These are phyloP conservation scores for Phialocephala subalpina DNA, from an alignment of 2,329 filamentous ascomycete genomes.

Conservation along the genomic window DNA sequence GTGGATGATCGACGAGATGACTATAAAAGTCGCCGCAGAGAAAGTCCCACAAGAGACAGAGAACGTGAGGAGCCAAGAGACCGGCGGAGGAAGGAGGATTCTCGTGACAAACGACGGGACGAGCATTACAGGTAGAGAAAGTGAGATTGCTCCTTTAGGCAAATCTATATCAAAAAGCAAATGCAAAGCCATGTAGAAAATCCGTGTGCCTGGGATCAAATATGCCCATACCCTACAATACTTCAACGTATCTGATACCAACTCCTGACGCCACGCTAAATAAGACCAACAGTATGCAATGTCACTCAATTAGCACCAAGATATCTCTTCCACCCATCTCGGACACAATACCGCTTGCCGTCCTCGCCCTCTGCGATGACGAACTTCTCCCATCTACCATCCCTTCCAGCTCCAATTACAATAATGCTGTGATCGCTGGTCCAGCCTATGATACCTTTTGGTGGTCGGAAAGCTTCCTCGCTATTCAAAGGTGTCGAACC, in stretches of 20 bases:
- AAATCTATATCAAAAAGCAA: background rate
- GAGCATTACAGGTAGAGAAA: constrained; percentile 1
- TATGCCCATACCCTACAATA: background rate
- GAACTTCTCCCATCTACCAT: constrained; percentile 90
- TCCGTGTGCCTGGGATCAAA: background rate
- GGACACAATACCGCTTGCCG: constrained; percentile 69
- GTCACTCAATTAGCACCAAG: constrained; percentile 52
- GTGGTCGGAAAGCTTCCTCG: constrained; percentile 56
- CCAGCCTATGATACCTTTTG: constrained; percentile 90
- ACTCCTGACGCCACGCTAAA: constrained; percentile 38
- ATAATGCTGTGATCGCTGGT: constrained; percentile 75
- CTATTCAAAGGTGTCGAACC: constrained; percentile 54
- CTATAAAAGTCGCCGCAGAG: constrained; percentile 14
- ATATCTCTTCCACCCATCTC: constrained; percentile 87
- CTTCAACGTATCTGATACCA: background rate
- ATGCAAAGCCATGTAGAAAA: constrained; percentile 6
- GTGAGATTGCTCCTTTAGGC: background rate
- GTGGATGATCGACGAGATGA: constrained; percentile 21
- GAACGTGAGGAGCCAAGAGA: constrained; percentile 25
- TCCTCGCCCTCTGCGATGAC: constrained; percentile 72
- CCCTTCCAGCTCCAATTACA: constrained; percentile 80
- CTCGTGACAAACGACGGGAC: constrained; percentile 22
- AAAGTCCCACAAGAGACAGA: constrained; percentile 24
- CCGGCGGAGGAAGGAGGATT: constrained; percentile 28
- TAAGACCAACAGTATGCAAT: constrained; percentile 14